Conservation (phyloP, 495 filamentous ascomycete genomes). For the Xylaria venustula region DNA sequence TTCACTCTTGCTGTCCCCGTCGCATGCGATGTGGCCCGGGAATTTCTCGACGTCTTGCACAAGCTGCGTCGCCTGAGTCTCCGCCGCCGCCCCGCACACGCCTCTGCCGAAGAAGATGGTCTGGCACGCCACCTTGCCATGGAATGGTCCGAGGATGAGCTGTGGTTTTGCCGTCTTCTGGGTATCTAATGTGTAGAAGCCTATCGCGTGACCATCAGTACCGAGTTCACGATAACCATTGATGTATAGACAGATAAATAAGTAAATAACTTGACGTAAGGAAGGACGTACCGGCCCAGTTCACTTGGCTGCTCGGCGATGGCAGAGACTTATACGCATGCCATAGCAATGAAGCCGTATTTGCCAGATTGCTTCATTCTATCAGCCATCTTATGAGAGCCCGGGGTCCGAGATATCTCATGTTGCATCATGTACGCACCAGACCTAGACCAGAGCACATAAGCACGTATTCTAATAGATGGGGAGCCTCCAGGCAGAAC, state of each 20-base stretch:
- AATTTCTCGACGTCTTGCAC: slow-evolving; percentile 75
- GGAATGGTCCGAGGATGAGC: slow-evolving; percentile 83
- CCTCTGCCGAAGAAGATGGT: slow-evolving; percentile 75
- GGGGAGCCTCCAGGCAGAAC: background rate
- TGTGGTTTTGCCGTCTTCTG: slow-evolving; percentile 45
- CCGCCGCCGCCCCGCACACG: slow-evolving; percentile 80
- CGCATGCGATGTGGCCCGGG: slow-evolving; percentile 90
- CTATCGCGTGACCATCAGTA: slow-evolving; percentile 22
- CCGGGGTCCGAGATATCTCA: background rate
- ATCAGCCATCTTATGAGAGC: background rate
- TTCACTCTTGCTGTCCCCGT: slow-evolving; percentile 78
- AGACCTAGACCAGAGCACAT: slow-evolving; percentile 15
- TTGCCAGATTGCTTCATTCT: slow-evolving; percentile 72
- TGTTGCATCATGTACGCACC: slow-evolving; percentile 26
- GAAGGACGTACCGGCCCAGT: slow-evolving; percentile 71
- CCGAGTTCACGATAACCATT: background rate
- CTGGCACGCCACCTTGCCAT: slow-evolving; percentile 86
- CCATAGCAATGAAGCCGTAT: slow-evolving; percentile 81
- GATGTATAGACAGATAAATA: background rate
- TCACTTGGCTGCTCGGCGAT: slow-evolving; percentile 67
- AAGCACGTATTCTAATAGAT: background rate
- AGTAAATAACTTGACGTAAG: background rate
- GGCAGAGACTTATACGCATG: slow-evolving; percentile 80
- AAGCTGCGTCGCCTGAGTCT: slow-evolving; percentile 60
- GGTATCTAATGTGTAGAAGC: slow-evolving; percentile 80